phyloP scores from a whole-genome alignment of 345 rosid species.

The Rhodomyrtus tomentosa region DNA sequence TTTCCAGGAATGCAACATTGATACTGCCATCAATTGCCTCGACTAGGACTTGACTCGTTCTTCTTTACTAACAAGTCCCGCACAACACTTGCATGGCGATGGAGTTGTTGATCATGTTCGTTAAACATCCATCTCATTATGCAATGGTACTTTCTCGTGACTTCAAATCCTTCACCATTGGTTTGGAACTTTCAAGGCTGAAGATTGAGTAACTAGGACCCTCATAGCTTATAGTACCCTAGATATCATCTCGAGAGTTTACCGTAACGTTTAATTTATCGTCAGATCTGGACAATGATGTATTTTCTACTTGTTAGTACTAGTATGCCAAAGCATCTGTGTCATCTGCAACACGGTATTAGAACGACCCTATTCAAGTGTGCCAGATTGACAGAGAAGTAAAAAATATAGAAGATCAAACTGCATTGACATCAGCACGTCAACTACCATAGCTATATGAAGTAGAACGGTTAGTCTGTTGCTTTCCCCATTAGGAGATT shows the following conservation, averaged over 20 bases:
- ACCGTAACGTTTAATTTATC: not conserved
- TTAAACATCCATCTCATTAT: not conserved
- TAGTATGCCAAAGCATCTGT: not conserved
- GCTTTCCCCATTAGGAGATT: not conserved
- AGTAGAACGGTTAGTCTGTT: not conserved
- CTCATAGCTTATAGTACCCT: not conserved
- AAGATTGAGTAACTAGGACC: not conserved
- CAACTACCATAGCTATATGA: not conserved
- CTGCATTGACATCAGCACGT: not conserved
- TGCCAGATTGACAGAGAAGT: not conserved
- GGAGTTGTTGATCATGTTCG: not conserved
- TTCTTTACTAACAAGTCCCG: not conserved
- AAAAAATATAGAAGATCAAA: not conserved
- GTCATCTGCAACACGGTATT: not conserved
- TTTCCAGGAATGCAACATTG: not conserved
- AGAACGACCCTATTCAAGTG: not conserved
- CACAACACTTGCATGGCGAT: not conserved
- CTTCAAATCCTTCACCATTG: not conserved
- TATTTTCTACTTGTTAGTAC: not conserved
- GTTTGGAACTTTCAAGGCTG: not conserved
- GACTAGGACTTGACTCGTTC: not conserved
- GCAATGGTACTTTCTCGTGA: not conserved
- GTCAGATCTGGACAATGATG: not conserved
- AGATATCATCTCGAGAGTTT: not conserved
- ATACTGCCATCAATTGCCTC: not conserved